Conservation (phyloP, 2,329 filamentous ascomycete species). For the Arthroderma sp. region DNA sequence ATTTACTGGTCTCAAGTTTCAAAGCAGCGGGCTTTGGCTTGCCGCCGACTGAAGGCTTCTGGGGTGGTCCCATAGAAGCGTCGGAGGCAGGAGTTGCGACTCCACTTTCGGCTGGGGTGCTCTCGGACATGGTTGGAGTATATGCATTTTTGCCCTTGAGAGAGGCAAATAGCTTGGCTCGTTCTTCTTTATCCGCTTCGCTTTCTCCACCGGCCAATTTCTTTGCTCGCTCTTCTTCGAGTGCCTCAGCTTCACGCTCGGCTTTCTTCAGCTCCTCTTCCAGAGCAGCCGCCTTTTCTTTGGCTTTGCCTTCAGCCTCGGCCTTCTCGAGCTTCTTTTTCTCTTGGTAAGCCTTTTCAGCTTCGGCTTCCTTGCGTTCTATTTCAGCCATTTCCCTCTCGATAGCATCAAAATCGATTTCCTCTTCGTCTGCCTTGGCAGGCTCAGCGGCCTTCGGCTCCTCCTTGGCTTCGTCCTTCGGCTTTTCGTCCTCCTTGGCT, state of each 20-base stretch:
- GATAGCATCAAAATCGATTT: constrained; percentile 34
- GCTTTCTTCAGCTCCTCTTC: constrained; percentile 37
- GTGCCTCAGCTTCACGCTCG: constrained; percentile 35
- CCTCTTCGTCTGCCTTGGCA: constrained; percentile 22
- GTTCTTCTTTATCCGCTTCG: constrained; percentile 24
- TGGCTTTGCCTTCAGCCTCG: constrained; percentile 32
- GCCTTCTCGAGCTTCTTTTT: constrained; percentile 68
- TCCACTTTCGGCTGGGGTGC: constrained; percentile 31
- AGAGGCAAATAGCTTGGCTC: constrained; percentile 27
- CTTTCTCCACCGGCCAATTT: constrained; percentile 26
- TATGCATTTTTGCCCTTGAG: constrained; percentile 29
- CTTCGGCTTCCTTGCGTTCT: constrained; percentile 33
- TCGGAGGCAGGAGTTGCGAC: constrained; percentile 33
- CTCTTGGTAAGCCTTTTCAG: constrained; percentile 43
- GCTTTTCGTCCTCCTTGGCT: constrained; percentile 15
- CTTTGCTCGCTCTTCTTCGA: constrained; percentile 31
- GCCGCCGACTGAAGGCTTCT: constrained; percentile 48
- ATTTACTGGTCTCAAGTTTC: constrained; percentile 75
- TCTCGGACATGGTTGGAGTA: constrained; percentile 17
- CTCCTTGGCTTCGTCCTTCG: constrained; percentile 28
- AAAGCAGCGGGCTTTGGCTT: constrained; percentile 70
- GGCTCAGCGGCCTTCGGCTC: constrained; percentile 20
- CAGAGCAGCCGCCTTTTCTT: constrained; percentile 31
- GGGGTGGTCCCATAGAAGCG: constrained; percentile 33
- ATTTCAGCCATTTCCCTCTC: constrained; percentile 34